These are phyloP conservation scores for Hortiboletus flavorubellus DNA, from an alignment of 768 basidiomycete genomes.

Conservation along the genomic window DNA sequence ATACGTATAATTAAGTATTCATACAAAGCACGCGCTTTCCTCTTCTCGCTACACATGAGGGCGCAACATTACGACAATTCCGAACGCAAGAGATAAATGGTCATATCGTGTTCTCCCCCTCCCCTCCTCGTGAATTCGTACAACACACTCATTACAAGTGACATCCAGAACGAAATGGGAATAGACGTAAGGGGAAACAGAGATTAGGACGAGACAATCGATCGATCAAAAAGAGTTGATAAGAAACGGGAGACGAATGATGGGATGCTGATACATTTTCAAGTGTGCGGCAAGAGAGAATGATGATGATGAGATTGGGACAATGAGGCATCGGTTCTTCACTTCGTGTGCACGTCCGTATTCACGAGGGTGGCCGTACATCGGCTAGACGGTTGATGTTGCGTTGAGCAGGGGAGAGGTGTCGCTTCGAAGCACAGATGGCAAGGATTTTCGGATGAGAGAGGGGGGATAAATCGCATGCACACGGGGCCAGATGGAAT, in stretches of 20 bases:
- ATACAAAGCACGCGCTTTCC: not conserved
- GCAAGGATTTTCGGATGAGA: not conserved
- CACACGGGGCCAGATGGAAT: not conserved
- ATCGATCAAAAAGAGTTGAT: not conserved
- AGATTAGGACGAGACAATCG: not conserved
- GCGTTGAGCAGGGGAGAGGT: not conserved
- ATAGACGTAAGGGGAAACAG: not conserved
- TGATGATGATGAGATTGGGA: not conserved
- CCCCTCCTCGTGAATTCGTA: slow-evolving; percentile 1
- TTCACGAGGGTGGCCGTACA: not conserved
- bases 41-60: not conserved
- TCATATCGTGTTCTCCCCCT: not conserved
- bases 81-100: not conserved
- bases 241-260: not conserved
- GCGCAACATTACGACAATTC: not conserved
- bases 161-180: not conserved
- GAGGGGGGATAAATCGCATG: not conserved
- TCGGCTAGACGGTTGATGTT: not conserved
- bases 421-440: not conserved
- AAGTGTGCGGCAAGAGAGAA: not conserved
- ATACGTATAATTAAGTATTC: not conserved
- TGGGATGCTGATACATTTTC: slow-evolving; percentile 10
- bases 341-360: not conserved
- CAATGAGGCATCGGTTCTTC: not conserved
- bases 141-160: not conserved